Percentiles rank a stretch among this genome's conserved stretches.
These are phyloP conservation scores for Lupinus albus DNA, from an alignment of 306 rosid species.

Conservation along the genomic window DNA sequence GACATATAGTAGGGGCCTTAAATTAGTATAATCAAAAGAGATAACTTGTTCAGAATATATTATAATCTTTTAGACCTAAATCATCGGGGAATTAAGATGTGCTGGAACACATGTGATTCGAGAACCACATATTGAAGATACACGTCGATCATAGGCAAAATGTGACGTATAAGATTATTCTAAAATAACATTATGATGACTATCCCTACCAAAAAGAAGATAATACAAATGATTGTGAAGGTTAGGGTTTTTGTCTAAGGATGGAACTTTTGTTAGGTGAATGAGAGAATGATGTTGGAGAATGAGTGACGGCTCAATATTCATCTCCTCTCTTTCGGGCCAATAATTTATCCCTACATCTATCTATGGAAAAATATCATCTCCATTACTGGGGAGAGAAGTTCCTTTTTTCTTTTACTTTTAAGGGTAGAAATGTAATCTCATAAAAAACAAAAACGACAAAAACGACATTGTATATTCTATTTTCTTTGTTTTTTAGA, in stretches of 20 bases:
- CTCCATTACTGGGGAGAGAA: too few relatives aligned
- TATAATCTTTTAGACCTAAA: constrained; percentile 43
- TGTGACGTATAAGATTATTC: constrained; percentile 67
- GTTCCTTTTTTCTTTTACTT: too few relatives aligned
- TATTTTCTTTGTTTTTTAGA: too few relatives aligned
- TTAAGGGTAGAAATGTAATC: too few relatives aligned
- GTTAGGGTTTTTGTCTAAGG: constrained; percentile 65
- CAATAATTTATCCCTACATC: constrained; percentile 63
- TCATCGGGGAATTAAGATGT: constrained; percentile 57
- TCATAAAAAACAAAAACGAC: too few relatives aligned
- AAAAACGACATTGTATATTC: too few relatives aligned
- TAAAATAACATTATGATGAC: constrained; percentile 49
- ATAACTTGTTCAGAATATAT: constrained; percentile 10
- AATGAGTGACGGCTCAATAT: constrained; percentile 98
- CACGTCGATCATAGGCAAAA: constrained; percentile 62
- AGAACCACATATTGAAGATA: constrained; percentile 41
- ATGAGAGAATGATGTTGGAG: constrained; percentile 61
- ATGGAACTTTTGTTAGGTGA: constrained; percentile 74
- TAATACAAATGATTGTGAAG: constrained; percentile 59
- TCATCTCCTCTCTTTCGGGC: constrained; percentile 57
- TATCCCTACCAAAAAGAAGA: constrained; percentile 43
- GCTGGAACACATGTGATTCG: constrained; percentile 47
- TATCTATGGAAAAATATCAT: too few relatives aligned
- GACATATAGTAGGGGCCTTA: constrained; percentile 4
- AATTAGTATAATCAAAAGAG: neutral